Percentiles rank a stretch among this genome's conserved stretches.
phyloP scores from a whole-genome alignment of 2,329 filamentous ascomycete species.

The Keithomyces neogunnii region DNA sequence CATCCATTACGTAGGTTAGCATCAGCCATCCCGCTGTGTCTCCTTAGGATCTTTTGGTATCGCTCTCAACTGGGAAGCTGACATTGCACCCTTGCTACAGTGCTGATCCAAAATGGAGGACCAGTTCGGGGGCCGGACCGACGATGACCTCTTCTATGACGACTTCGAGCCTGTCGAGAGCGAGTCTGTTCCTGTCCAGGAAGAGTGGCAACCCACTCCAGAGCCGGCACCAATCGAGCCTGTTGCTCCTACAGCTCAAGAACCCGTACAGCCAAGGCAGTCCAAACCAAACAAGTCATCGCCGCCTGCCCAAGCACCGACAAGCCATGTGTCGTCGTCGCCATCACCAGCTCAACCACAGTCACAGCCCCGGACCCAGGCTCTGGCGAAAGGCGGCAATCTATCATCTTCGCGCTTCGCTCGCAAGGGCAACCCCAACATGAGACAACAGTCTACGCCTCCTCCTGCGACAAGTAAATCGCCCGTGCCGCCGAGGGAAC shows the following conservation, averaged over 20 bases:
- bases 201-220: slow-evolving; percentile 9
- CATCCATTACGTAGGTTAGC: not conserved
- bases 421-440: slow-evolving; percentile 10
- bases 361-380: slow-evolving; percentile 9
- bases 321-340: not conserved
- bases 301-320: not conserved
- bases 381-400: slow-evolving; percentile 4
- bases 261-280: slow-evolving; percentile 7
- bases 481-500: not conserved
- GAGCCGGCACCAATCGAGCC: slow-evolving; percentile 7
- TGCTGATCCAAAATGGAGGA: slow-evolving; percentile 39
- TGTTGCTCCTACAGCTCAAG: slow-evolving; percentile 9
- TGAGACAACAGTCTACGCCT: slow-evolving; percentile 5
- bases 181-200: slow-evolving; percentile 20
- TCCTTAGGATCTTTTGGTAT: not conserved
- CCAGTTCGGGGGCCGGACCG: slow-evolving; percentile 51
- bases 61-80: not conserved
- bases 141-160: slow-evolving; percentile 55
- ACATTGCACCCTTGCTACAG: not conserved
- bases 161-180: slow-evolving; percentile 49
- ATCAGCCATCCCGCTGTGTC: not conserved
- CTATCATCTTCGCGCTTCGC: slow-evolving; percentile 10
- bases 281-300: slow-evolving; percentile 5
- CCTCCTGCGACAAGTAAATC: slow-evolving; percentile 5
- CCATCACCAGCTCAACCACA: slow-evolving; percentile 1